Evolutionary conservation across 345 rosid genomes (phyloP).

Genomic region (Eucalyptus globulus): DNA sequence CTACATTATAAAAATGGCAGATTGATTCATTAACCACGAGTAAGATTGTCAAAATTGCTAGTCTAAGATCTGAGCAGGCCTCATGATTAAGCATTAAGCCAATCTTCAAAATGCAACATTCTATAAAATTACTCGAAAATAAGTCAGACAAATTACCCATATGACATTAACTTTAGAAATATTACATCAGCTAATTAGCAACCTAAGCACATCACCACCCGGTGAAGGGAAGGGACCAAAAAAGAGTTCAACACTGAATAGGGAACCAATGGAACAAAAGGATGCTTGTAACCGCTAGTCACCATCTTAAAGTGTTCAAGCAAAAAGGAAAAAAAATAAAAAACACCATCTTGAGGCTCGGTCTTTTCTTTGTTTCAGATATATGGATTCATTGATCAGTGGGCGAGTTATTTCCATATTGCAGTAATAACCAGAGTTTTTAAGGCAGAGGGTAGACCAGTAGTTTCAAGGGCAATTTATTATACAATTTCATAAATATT

Average conservation of each 20-base stretch:
- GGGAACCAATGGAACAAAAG: neutral
- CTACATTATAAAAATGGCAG: constrained; percentile 7
- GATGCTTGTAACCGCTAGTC: neutral
- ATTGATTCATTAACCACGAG: neutral
- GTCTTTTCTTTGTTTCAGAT: neutral
- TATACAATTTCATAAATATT: neutral
- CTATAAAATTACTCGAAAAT: neutral
- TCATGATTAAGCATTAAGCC: neutral
- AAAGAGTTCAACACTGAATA: neutral
- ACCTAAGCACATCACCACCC: neutral
- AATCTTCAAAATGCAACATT: neutral
- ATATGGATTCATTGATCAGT: neutral
- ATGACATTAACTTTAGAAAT: neutral
- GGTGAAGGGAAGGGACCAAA: neutral
- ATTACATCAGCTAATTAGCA: neutral
- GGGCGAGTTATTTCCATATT: neutral
- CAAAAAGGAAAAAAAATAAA: neutral
- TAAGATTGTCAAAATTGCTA: neutral
- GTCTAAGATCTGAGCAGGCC: neutral
- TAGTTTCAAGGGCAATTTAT: neutral
- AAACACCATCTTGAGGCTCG: neutral
- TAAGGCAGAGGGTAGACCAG: neutral
- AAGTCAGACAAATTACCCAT: neutral
- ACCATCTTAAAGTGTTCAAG: neutral
- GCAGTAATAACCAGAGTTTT: neutral